Evolutionary conservation across 2,329 filamentous ascomycete species (phyloP), one percentile per base, ranked within the genome.

Genomic region (Camillea tinctor): DNA sequence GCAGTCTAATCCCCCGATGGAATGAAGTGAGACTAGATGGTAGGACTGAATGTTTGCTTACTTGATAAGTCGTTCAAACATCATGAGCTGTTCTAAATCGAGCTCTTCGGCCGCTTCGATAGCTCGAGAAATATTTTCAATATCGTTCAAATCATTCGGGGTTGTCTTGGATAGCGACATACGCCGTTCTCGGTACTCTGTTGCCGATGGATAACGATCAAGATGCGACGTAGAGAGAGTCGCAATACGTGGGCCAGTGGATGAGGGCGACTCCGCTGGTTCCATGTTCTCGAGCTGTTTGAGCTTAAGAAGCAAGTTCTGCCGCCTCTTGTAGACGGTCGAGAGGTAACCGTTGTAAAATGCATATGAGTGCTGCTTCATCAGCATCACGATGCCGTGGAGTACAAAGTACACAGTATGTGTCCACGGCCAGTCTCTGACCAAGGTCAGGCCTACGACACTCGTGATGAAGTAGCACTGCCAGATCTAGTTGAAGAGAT

Each of bases 341-440:
- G 84, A 92, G 55, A 88, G 77, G 63, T 93, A 84, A 6, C 91
- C 90, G 67, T 93, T 93, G 74, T 92, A 93, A 66, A 91, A 92
- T 4, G 88, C 83, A 69, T 91, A 93, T 19, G 87, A 89, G 71
- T 93, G 91, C 74, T 92, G 89, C 77, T 94, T 94, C 91, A 93
- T 93, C 22, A 93, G 72, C 81, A 93, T 89, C 2, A 90, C 85
- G 58, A 93, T 76, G 15, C 86, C 86, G 70, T 93, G 90, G 19
- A 93, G 77, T 9, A 91, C 86, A 55, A 91, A 90, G 72, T 90
- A 69, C 7, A 69, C 68, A 1, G 68, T 69, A 44, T 68, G 90
- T 15, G 90, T 91, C 91, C 91, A 93, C 1, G 90, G 88, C 91
- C 90, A 94, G 55, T 92, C 85, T 4, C 90, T 82, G 69, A 87